A percentile compares a stretch with the other conserved stretches of the same genome.
phyloP scores from a whole-genome alignment of 1,284 basidiomycete genomes.

The Rhodotorula sp. region DNA sequence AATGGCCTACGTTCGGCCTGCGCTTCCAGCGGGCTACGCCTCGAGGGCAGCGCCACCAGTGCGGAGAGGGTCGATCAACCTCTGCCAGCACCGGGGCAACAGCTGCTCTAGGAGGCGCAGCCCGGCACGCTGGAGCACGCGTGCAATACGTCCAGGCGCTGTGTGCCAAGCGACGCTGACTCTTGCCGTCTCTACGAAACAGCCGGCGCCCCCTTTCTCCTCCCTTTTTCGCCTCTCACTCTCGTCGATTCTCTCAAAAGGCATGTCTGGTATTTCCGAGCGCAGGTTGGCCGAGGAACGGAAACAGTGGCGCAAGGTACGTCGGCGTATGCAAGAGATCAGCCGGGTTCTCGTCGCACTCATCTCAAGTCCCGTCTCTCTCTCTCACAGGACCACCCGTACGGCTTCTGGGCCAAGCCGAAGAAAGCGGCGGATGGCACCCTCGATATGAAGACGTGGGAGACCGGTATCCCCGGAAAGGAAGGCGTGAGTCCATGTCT shows the following conservation, averaged over 20 bases:
- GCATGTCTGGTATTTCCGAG: slow-evolving; percentile 50
- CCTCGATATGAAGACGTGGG: slow-evolving; percentile 97
- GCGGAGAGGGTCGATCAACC: no score
- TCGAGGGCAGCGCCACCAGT: no score
- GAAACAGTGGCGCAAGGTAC: slow-evolving; percentile 98
- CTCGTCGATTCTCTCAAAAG: not conserved
- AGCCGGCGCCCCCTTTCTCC: no score
- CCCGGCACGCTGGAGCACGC: no score
- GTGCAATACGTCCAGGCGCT: no score
- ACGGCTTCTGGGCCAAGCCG: slow-evolving; percentile 41
- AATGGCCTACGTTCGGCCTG: no score
- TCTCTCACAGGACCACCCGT: not conserved
- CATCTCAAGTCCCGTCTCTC: slow-evolving; percentile 1
- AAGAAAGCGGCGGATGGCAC: slow-evolving; percentile 66
- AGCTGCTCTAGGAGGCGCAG: no score
- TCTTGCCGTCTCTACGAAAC: no score
- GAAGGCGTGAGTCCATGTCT: slow-evolving; percentile 36
- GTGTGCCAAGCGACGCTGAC: no score
- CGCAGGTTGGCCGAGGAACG: slow-evolving; percentile 90
- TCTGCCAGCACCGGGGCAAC: no score
- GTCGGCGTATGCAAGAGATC: slow-evolving; percentile 60
- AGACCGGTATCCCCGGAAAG: slow-evolving; percentile 66
- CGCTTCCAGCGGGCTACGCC: no score
- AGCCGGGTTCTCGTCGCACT: not conserved
- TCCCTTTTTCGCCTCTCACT: not conserved